Evolutionary conservation across 2,329 filamentous ascomycete species (phyloP).

Genomic region (Phialophora verrucosa): DNA sequence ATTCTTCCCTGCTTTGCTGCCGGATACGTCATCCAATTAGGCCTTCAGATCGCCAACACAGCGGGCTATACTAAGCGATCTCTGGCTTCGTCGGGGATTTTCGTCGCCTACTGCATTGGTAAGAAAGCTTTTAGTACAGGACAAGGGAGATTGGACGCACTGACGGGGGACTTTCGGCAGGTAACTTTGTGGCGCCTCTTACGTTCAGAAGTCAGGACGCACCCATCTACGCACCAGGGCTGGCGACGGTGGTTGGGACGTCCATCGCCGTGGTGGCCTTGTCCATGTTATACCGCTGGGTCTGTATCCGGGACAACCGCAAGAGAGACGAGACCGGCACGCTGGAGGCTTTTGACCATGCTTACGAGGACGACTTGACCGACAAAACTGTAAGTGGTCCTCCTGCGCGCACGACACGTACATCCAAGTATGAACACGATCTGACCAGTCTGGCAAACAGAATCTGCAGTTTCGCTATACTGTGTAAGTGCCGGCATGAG

Average conservation of each 20-base stretch:
- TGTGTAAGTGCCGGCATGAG: background rate
- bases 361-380: conserved; percentile 43
- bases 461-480: conserved; percentile 20
- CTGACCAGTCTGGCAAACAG: conserved; percentile 1
- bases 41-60: too few relatives aligned
- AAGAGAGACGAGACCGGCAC: conserved; percentile 37
- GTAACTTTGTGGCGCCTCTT: conserved; percentile 18
- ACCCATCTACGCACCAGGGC: conserved; percentile 38
- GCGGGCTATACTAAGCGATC: too few relatives aligned
- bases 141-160: too few relatives aligned
- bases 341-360: conserved; percentile 56
- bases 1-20: too few relatives aligned
- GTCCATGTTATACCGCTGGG: conserved; percentile 32
- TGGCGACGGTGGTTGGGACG: conserved; percentile 43
- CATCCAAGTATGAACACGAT: background rate
- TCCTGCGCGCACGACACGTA: background rate
- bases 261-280: conserved; percentile 39
- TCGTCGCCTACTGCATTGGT: too few relatives aligned
- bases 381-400: conserved; percentile 44
- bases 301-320: conserved; percentile 38
- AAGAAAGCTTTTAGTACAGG: too few relatives aligned
- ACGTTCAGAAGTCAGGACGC: conserved; percentile 41
- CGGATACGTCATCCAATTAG: too few relatives aligned
- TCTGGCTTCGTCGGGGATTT: too few relatives aligned
- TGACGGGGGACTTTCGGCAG: conserved; percentile 5